phyloP scores from a whole-genome alignment of 2,329 filamentous ascomycete species.

The Zasmidium cellare region DNA sequence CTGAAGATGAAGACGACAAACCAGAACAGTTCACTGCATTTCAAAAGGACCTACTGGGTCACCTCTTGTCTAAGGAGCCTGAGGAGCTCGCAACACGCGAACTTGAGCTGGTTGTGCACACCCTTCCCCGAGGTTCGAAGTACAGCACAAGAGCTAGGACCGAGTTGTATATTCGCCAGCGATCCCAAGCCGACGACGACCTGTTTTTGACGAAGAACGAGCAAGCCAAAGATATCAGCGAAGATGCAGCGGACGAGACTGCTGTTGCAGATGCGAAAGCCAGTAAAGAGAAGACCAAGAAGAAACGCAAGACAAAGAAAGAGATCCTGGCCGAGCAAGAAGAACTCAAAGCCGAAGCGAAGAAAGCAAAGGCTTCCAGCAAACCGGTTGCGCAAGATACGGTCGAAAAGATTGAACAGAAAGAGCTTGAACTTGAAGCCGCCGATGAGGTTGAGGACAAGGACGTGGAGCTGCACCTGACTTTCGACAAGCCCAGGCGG shows the following conservation, averaged over 20 bases:
- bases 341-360: constrained; percentile 51
- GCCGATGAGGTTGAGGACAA: constrained; percentile 47
- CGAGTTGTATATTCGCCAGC: constrained; percentile 70
- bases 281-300: constrained; percentile 52
- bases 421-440: constrained; percentile 48
- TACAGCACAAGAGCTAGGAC: constrained; percentile 76
- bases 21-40: constrained; percentile 49
- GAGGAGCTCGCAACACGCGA: constrained; percentile 69
- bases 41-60: constrained; percentile 48
- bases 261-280: constrained; percentile 32
- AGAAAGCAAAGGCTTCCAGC: constrained; percentile 30
- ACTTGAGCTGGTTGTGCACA: constrained; percentile 54
- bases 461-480: constrained; percentile 62
- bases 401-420: constrained; percentile 38
- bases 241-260: constrained; percentile 23
- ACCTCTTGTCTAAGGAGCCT: constrained; percentile 59
- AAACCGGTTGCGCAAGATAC: constrained; percentile 34
- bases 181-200: constrained; percentile 81
- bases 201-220: constrained; percentile 66
- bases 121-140: constrained; percentile 57
- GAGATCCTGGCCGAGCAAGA: constrained; percentile 70
- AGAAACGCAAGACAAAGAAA: constrained; percentile 73
- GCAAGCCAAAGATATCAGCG: constrained; percentile 46
- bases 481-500: constrained; percentile 58
- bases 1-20: constrained; percentile 50